Base-by-base conservation (phyloP, 2,329 filamentous ascomycete species). In the Dactylellina parvicollis region DNA sequence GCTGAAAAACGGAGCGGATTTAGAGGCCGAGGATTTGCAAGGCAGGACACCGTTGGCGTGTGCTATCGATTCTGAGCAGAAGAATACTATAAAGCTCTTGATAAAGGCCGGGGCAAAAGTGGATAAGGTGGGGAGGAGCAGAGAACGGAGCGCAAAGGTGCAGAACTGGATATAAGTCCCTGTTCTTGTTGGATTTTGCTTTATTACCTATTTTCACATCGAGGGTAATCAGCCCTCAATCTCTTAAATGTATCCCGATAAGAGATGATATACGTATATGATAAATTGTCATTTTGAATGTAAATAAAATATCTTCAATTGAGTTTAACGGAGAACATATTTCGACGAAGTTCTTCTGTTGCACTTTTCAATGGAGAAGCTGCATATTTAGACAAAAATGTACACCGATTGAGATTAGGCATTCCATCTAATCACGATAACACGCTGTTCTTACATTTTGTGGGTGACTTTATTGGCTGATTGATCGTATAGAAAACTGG, bases 21-120 rank as follows among this genome's bases (percentile, higher is more conserved):
- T 71, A 22, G 40, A 71, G 16, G 57, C 32, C 10, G 49, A 42
- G 16, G 66, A 57, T 57, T 18, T 49, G 5, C 66, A 55, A 36
- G 66, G 56, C 2, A 61, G 65, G n/a, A 70, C 65, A 18, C 55
- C 55, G 20, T 42, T 70, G 24, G 38, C 30, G 10, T 56, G 49
- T 50, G 65, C 47, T 14, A 44, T 55, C 8, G 56, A 62, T 12
- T 8, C 4, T 4, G 65, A 30, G 16, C 26, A 42, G 14, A 46
- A 36, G 28, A 24, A 61, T 24, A 56, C 55, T 14, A 42, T 61
- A 5, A 38, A 61, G 20, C 18, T 69, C 16, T 18, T 69, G 20
- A 5, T 69, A 8, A 47, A 60, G 14, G 34, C 44, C 2, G 54
- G 54, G 8, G 64, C 64, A 10, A 69, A 54, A 16, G 3, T 60